Evolutionary conservation across 1,284 basidiomycete species (phyloP).

Genomic region (Cutaneotrichosporon dermatis): DNA sequence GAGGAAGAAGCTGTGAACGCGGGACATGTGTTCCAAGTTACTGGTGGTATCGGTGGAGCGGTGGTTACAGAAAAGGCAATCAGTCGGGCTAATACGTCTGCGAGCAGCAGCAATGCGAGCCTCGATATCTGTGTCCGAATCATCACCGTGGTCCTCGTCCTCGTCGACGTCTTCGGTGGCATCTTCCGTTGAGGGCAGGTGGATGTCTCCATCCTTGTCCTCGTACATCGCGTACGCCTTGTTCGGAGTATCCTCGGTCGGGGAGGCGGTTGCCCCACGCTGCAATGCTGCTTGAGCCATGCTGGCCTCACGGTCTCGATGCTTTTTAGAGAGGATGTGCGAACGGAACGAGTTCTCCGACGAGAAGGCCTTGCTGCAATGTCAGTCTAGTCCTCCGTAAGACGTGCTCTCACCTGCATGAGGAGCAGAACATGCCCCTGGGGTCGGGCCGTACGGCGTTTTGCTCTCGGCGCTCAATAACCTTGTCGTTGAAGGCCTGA

Average conservation of each 20-base stretch:
- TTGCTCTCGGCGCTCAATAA: conserved; percentile 71
- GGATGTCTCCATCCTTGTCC: too few relatives aligned
- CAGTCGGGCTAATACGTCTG: conserved; percentile 56
- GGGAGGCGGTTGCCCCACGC: too few relatives aligned
- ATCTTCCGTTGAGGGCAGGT: not conserved
- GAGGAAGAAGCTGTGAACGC: conserved; percentile 87
- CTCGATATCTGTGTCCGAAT: conserved; percentile 33
- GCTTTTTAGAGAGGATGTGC: conserved; percentile 84
- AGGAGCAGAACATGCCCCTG: conserved; percentile 64
- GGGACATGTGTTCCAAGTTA: conserved; percentile 83
- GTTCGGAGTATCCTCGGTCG: too few relatives aligned
- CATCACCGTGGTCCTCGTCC: conserved; percentile 50
- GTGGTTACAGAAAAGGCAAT: conserved; percentile 83
- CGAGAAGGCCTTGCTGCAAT: conserved; percentile 74
- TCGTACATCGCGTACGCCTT: too few relatives aligned
- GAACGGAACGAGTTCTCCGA: conserved; percentile 84
- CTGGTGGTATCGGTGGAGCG: conserved; percentile 57
- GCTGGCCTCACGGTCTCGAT: conserved; percentile 68
- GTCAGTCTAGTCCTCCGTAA: conserved; percentile 5
- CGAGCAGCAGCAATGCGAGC: conserved; percentile 71
- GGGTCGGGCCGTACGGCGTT: conserved; percentile 64
- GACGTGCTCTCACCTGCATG: conserved; percentile 65
- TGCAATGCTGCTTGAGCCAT: not conserved
- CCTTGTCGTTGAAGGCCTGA: conserved; percentile 81
- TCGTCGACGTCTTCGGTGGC: conserved; percentile 44